Base-by-base conservation (phyloP, 2,329 filamentous ascomycete species). In the Simplicillium sp. region DNA sequence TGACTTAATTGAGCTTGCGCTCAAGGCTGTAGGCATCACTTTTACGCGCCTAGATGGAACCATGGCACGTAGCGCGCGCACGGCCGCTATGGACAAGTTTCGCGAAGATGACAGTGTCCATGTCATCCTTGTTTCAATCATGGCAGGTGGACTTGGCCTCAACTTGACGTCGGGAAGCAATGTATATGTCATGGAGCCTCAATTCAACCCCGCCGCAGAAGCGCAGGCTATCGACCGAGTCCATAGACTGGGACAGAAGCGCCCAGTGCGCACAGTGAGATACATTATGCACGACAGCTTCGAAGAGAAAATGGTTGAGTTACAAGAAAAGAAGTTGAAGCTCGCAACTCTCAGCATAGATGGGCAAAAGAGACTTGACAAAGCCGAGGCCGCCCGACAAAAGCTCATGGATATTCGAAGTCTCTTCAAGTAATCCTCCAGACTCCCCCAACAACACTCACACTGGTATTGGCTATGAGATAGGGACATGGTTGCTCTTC, bases 161-260 rank as follows among this genome's bases (percentile, higher is more conserved):
- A 97, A 97, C 56, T 68, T 97, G 41, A 96, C 89, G 0, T 72
- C 85, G 0, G 90, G 83, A 28, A 92, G 81, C 56, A 84, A 77
- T 41, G 90, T 94, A 12, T 97, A 92, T 58, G 84, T 97, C 53
- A 97, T 98, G 90, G 92, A 98, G 59, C 92, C 92, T 5, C 89
- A 96, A 56, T 98, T 90, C 67, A 98, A 98, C 54, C 92, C 92
- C 0, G 89, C 88, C 0, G 87, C 89, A 0, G 90, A 98, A 60
- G 86, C 88, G 5, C 92, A 98, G 63, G 92, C 92, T 2, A 75
- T 97, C 7, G 92, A 97, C 58, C 86, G 92, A 25, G 87, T 98
- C 6, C 89, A 95, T 59, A 81, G 89, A 14, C 69, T 96, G 2
- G 89, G 92, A 1, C 92, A 98, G 67, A 92, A 78, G 52, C 74